These are phyloP conservation scores for Mucor lusitanicus DNA, from an alignment of 371 early-diverging fungal genomes.

Conservation along the genomic window DNA sequence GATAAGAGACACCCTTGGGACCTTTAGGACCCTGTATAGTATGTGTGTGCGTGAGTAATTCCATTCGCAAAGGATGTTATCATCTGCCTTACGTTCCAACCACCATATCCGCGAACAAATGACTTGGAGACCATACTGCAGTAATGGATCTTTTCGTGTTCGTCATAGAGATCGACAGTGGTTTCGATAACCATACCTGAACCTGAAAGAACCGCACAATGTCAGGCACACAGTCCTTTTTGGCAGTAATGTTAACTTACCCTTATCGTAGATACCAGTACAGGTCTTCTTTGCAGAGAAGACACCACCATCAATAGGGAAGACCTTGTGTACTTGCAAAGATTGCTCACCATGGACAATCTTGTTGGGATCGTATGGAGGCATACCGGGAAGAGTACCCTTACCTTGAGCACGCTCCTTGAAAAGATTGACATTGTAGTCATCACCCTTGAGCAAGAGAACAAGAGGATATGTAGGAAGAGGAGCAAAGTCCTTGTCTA, in stretches of 20 bases:
- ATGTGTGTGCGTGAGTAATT: neutral
- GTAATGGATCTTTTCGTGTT: slow-evolving; percentile 51
- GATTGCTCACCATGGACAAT: slow-evolving; percentile 79
- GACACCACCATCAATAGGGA: slow-evolving; percentile 61
- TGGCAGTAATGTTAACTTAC: slow-evolving; percentile 16
- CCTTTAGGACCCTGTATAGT: slow-evolving; percentile 59
- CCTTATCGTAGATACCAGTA: slow-evolving; percentile 65
- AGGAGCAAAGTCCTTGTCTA: slow-evolving; percentile 65
- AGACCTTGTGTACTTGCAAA: slow-evolving; percentile 58
- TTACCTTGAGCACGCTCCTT: slow-evolving; percentile 44
- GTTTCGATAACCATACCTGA: slow-evolving; percentile 34
- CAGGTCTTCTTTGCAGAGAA: slow-evolving; percentile 58
- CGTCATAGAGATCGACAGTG: slow-evolving; percentile 45
- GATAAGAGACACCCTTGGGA: slow-evolving; percentile 50
- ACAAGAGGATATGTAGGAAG: slow-evolving; percentile 78
- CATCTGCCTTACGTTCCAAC: slow-evolving; percentile 49
- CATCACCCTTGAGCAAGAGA: slow-evolving; percentile 61
- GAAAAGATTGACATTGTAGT: slow-evolving; percentile 66
- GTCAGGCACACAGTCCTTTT: neutral
- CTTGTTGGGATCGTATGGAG: slow-evolving; percentile 69
- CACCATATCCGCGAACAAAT: slow-evolving; percentile 65
- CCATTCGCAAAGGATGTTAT: too few relatives aligned
- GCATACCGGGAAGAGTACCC: slow-evolving; percentile 60
- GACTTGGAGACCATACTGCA: slow-evolving; percentile 54
- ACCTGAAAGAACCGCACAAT: slow-evolving; percentile 1